Evolutionary conservation across 495 filamentous ascomycete species (phyloP), one percentile per base, ranked within the genome.

Genomic region (Cryomyces antarcticus): DNA sequence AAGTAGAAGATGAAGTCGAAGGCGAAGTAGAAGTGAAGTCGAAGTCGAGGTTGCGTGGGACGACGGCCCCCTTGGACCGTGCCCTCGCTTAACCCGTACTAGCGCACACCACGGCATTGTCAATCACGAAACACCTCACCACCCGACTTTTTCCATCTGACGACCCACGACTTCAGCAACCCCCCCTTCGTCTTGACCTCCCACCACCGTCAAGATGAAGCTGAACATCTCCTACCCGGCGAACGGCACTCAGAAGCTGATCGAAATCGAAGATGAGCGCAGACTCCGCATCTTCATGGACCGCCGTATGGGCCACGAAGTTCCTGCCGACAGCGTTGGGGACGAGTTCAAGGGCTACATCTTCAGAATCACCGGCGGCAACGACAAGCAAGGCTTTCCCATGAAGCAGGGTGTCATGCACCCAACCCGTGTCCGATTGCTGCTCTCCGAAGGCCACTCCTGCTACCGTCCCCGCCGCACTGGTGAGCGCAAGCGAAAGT

Each of bases 401-500:
- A 97, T 97, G 89, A 96, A 96, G 81, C 89, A 97, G 77, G 89
- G 89, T 68, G 85, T 89, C 57, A 80, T 97, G 77, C 85, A 93
- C 59, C 89, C 89, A 49, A 93, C 83, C 63, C 86, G 89, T 82
- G 92, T 95, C 66, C 78, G 81, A 53, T 80, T 97, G 48, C 76
- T 97, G 53, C 80, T 97, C 62, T 65, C 77, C 64, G 83, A 85
- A 31, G 89, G 92, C 60, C 81, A 87, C 70, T 82, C 82, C 60
- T 97, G 89, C 78, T 97, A 96, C 75, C 84, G 89, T 57, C 81
- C 89, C 57, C 85, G 89, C 67, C 82, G 92, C 58, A 84, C 80
- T 44, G 89, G 89, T 63, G 89, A 97, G 81, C 79, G 89, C 66
- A 96, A 92, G 84, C 76, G 89, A 63, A 97, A 97, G 82, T 81